Base-by-base conservation (phyloP, 192 early-diverging fungal species). In the Coemansia sp. region DNA sequence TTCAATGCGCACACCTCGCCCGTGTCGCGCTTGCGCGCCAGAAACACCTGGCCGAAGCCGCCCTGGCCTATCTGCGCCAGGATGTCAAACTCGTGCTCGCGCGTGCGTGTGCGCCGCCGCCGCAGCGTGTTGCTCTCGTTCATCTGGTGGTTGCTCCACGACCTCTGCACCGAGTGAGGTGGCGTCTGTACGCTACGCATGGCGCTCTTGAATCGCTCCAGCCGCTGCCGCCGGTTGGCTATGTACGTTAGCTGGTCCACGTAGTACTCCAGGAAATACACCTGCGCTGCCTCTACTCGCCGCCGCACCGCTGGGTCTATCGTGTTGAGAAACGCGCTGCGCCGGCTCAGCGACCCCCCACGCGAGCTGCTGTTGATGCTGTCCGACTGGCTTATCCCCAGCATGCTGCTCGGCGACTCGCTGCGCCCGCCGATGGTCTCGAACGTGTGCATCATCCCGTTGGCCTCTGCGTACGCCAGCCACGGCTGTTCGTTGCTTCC, bases 201-300 rank as follows among this genome's bases (percentile, higher is more conserved):
- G 10, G 77, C 82, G 9, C 66, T 40, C 65, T 91, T 86, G 73
- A 92, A 87, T 21, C 78, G 66, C 14, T 77, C 70, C 21, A 87
- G 67, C 16, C 94, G 85, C 35, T 76, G 62, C 35, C 87, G 74
- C 3, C 93, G 85, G 42, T 89, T 77, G 69, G 90, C 87, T 35
- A 94, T 83, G 66, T 93, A 95, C 33, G 85, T 87, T n/a, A 94
- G 77, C 11, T 94, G 85, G 68, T 91, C 89, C 63, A 90, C 88
- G 72, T 95, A 95, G 76, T 93, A 88, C 69, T 94, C 93, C 21
- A 93, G 77, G 69, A 95, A 93, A 66, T 90, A 86, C 66, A 85
- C 76, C 54, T 79, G 73, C 2, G 84, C 77, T 3, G 78, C 82
- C 48, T 85, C 82, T 13, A 80, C 70, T 29, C 72, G 72, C 44